Conservation (phyloP, 768 basidiomycete genomes). For the Rhodocollybia butyracea region DNA sequence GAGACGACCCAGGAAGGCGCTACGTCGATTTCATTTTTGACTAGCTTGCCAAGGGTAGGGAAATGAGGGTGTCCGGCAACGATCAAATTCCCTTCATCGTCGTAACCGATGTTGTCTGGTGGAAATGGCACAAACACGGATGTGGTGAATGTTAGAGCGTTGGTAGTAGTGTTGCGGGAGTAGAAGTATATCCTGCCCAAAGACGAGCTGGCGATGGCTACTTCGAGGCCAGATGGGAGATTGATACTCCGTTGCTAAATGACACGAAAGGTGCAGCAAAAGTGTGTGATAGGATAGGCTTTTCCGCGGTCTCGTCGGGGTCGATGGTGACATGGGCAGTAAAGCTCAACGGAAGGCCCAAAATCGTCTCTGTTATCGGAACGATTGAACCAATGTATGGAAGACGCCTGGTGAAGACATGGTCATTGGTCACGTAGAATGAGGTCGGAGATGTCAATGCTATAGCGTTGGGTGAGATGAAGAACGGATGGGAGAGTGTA, state of each 20-base stretch:
- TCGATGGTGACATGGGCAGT: constrained; percentile 52
- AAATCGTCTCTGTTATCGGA: constrained; percentile 51
- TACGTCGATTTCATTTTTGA: constrained; percentile 35
- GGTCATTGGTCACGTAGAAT: constrained; percentile 75
- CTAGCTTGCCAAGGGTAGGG: constrained; percentile 43
- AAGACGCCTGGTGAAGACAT: constrained; percentile 60
- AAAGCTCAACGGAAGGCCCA: constrained; percentile 57
- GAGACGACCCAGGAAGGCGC: constrained; percentile 61
- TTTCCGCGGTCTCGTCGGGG: constrained; percentile 16
- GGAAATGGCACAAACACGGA: constrained; percentile 51
- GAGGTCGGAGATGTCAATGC: constrained; percentile 62
- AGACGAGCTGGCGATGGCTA: constrained; percentile 61
- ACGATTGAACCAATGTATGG: constrained; percentile 48
- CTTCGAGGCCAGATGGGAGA: constrained; percentile 47
- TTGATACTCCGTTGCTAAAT: constrained; percentile 67
- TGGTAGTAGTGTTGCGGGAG: constrained; percentile 40
- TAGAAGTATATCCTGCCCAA: constrained; percentile 46
- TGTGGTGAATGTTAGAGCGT: constrained; percentile 36
- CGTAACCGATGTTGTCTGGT: constrained; percentile 61
- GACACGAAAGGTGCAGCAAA: constrained; percentile 48
- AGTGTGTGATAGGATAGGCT: constrained; percentile 30
- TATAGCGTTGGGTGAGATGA: constrained; percentile 65
- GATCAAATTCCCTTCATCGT: constrained; percentile 43
- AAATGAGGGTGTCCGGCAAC: constrained; percentile 71
- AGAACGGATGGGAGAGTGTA: constrained; percentile 55